Percentiles rank a stretch among this genome's conserved stretches.
These are phyloP conservation scores for Amanita jacksonii DNA, from an alignment of 768 basidiomycete species.

Conservation along the genomic window DNA sequence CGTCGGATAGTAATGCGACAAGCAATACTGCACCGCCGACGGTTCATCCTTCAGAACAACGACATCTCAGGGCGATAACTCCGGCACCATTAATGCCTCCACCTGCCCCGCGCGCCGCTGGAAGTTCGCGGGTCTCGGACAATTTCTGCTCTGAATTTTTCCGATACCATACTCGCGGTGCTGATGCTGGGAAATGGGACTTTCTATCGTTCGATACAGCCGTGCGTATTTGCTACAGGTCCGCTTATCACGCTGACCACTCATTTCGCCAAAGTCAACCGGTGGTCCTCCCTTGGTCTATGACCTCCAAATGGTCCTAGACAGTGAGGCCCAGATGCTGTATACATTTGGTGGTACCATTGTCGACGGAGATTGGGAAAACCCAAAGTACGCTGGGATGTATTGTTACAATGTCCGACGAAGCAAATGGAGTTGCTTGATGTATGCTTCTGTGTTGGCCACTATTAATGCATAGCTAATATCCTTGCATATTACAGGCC, in stretches of 20 bases:
- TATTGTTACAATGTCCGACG: slow-evolving; percentile 62
- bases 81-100: background rate
- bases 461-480: background rate
- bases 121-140: slow-evolving; percentile 12
- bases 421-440: slow-evolving; percentile 58
- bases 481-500: too few relatives aligned
- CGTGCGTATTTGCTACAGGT: slow-evolving; percentile 28
- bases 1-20: too few relatives aligned
- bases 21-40: background rate
- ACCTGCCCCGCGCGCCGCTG: slow-evolving; percentile 7
- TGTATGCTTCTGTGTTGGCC: slow-evolving; percentile 36
- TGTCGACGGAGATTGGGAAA: slow-evolving; percentile 54
- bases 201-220: slow-evolving; percentile 56
- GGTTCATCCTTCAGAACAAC: background rate
- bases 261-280: slow-evolving; percentile 30
- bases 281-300: slow-evolving; percentile 68
- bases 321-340: slow-evolving; percentile 57
- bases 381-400: slow-evolving; percentile 56
- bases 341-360: slow-evolving; percentile 74
- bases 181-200: slow-evolving; percentile 63
- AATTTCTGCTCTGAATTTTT: slow-evolving; percentile 63
- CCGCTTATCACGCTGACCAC: background rate
- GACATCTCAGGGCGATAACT: background rate
- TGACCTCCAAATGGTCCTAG: slow-evolving; percentile 78
- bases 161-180: slow-evolving; percentile 58